Conservation (phyloP, 2,329 filamentous ascomycete genomes). For the Aspergillus fructus region DNA sequence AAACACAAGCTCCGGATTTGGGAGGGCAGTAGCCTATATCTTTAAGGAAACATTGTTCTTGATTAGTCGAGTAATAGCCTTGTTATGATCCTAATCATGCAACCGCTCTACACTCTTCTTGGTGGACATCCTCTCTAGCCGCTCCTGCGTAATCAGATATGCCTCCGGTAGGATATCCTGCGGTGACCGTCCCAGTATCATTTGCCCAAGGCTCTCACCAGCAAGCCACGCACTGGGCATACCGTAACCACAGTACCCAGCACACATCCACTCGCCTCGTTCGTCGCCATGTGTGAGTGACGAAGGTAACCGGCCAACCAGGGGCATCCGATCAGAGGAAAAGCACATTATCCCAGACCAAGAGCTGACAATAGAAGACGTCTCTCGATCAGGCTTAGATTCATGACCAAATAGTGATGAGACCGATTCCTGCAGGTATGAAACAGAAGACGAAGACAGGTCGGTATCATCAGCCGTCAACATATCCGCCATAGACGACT, state of each 20-base stretch:
- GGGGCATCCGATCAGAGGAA: slow-evolving; percentile 50
- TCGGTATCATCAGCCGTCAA: slow-evolving; percentile 23
- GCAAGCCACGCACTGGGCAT: slow-evolving; percentile 57
- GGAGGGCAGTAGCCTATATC: too few relatives aligned
- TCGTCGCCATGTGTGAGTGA: slow-evolving; percentile 31
- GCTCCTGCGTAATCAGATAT: too few relatives aligned
- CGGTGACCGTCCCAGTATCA: slow-evolving; percentile 24
- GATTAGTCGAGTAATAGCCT: too few relatives aligned
- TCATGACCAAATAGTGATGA: slow-evolving; percentile 21
- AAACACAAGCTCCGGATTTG: too few relatives aligned
- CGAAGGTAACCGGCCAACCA: slow-evolving; percentile 51
- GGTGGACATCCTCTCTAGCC: too few relatives aligned
- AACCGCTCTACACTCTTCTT: too few relatives aligned
- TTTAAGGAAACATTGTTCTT: too few relatives aligned
- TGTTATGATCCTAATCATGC: too few relatives aligned
- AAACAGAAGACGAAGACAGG: slow-evolving; percentile 18
- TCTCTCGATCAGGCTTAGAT: not conserved
- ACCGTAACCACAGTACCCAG: slow-evolving; percentile 65
- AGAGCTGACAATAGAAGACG: slow-evolving; percentile 19
- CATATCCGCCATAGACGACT: slow-evolving; percentile 19
- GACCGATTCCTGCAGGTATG: slow-evolving; percentile 18
- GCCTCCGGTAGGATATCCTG: too few relatives aligned
- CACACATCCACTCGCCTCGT: slow-evolving; percentile 52
- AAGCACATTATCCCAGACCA: slow-evolving; percentile 51
- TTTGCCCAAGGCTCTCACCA: slow-evolving; percentile 28